Conservation (phyloP, 345 rosid species). For the Eucalyptus fibrosa region DNA sequence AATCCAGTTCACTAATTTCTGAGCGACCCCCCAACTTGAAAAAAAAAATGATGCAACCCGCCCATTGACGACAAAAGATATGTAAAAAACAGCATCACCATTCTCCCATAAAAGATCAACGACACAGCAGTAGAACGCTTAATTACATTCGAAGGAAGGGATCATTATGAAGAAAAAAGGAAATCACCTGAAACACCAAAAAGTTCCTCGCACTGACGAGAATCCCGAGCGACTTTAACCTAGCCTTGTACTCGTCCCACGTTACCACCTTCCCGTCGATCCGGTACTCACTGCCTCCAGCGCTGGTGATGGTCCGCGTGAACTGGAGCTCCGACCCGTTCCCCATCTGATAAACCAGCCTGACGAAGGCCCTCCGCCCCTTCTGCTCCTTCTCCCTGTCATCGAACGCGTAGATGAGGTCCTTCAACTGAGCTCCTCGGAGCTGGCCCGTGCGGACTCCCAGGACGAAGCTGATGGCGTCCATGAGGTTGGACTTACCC, state of each 20-base stretch:
- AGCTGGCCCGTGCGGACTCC: slow-evolving; percentile 97
- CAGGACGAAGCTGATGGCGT: slow-evolving; percentile 95
- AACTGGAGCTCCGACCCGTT: slow-evolving; percentile 68
- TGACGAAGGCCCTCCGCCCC: slow-evolving; percentile 79
- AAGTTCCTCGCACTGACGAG: slow-evolving; percentile 97
- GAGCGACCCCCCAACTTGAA: neutral
- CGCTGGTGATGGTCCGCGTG: slow-evolving; percentile 55
- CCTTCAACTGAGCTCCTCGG: slow-evolving; percentile 93
- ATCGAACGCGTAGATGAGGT: slow-evolving; percentile 85
- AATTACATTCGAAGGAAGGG: neutral
- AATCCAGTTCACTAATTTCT: neutral
- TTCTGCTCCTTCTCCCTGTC: slow-evolving; percentile 87
- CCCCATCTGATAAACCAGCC: slow-evolving; percentile 59
- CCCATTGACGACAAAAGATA: neutral
- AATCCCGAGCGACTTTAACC: slow-evolving; percentile 71
- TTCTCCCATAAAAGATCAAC: neutral
- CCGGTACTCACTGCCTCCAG: slow-evolving; percentile 89
- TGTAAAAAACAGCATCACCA: neutral
- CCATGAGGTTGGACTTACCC: slow-evolving; percentile 97
- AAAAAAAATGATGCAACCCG: neutral
- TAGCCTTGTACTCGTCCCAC: slow-evolving; percentile 79
- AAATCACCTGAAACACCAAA: slow-evolving; percentile 83
- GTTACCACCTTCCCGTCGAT: slow-evolving; percentile 64
- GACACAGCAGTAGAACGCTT: neutral
- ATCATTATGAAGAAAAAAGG: neutral